A percentile compares a stretch with the other conserved stretches of the same genome.
phyloP scores from a whole-genome alignment of 2,329 filamentous ascomycete species.

The Herpotrichia juniperi region DNA sequence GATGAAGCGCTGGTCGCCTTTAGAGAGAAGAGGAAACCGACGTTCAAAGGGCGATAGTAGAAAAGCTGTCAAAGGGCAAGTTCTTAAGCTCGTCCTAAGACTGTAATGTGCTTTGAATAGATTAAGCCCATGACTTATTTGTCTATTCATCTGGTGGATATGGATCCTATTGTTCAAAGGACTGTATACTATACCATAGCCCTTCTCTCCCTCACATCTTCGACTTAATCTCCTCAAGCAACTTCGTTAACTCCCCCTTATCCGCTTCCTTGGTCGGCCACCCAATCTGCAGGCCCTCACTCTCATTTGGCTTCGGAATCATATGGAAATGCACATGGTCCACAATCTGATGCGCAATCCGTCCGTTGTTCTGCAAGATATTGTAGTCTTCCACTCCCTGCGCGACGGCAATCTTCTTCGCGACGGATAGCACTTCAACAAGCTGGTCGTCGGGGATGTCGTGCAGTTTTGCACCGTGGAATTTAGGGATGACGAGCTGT shows the following conservation, averaged over 20 bases:
- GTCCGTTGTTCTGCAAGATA: slow-evolving; percentile 94
- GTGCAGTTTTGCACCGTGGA: slow-evolving; percentile 86
- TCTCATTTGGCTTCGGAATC: slow-evolving; percentile 91
- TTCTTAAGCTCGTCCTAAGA: no score
- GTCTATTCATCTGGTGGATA: no score
- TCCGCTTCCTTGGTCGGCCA: slow-evolving; percentile 81
- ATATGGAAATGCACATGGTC: slow-evolving; percentile 97
- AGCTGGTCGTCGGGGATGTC: slow-evolving; percentile 93
- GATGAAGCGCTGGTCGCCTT: slow-evolving; percentile 90
- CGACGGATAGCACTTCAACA: slow-evolving; percentile 79
- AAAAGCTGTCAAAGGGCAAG: no score
- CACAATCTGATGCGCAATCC: slow-evolving; percentile 88
- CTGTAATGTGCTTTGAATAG: no score
- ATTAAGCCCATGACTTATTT: no score
- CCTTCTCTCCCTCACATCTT: slow-evolving; percentile 70
- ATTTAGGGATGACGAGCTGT: slow-evolving; percentile 94
- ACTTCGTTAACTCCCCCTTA: slow-evolving; percentile 81
- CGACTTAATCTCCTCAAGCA: slow-evolving; percentile 83
- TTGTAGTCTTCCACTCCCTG: slow-evolving; percentile 84
- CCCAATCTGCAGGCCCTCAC: slow-evolving; percentile 76
- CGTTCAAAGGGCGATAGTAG: slow-evolving; percentile 63
- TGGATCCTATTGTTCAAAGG: not conserved
- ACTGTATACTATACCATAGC: not conserved
- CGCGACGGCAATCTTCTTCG: slow-evolving; percentile 84
- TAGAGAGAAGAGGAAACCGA: slow-evolving; percentile 73